Evolutionary conservation across 2,329 filamentous ascomycete genomes (phyloP).

Genomic region (Magnaporthiopsis incrustans): DNA sequence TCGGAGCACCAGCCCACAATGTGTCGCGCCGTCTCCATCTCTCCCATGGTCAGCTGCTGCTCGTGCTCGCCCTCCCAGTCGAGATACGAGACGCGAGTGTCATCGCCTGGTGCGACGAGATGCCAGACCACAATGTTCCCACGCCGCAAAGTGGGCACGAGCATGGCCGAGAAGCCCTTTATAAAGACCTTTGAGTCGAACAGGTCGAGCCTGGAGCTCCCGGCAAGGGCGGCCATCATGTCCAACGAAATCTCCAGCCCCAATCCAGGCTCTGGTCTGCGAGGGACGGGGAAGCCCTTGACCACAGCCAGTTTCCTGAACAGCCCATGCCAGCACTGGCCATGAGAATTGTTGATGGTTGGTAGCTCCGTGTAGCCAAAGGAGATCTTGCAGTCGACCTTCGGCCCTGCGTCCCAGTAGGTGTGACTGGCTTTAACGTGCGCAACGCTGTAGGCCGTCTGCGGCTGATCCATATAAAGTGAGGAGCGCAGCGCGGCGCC

Average conservation of each 20-base stretch:
- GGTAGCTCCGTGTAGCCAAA: background rate
- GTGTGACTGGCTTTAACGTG: background rate
- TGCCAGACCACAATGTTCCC: constrained; percentile 9
- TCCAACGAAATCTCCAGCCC: constrained; percentile 10
- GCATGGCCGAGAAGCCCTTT: constrained; percentile 9
- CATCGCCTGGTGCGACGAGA: constrained; percentile 2
- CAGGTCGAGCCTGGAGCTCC: background rate
- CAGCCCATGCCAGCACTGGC: constrained; percentile 9
- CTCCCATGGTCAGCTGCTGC: background rate
- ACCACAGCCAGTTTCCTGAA: constrained; percentile 8
- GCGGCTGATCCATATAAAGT: background rate
- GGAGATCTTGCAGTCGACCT: background rate
- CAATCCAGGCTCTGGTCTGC: background rate
- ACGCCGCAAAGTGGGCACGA: constrained; percentile 3
- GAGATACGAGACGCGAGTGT: constrained; percentile 3
- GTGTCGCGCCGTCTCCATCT: constrained; percentile 1
- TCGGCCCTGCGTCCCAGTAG: background rate
- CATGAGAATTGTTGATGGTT: background rate
- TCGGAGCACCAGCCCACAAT: constrained; percentile 8
- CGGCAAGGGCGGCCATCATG: constrained; percentile 8
- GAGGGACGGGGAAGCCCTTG: constrained; percentile 8
- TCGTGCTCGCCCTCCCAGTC: background rate
- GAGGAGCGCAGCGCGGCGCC: constrained; percentile 4
- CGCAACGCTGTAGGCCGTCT: background rate
- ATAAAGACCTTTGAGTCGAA: constrained; percentile 7